Evolutionary conservation across 306 rosid species (phyloP), one percentile per base, ranked within the genome.

Genomic region (Cucumis melo): DNA sequence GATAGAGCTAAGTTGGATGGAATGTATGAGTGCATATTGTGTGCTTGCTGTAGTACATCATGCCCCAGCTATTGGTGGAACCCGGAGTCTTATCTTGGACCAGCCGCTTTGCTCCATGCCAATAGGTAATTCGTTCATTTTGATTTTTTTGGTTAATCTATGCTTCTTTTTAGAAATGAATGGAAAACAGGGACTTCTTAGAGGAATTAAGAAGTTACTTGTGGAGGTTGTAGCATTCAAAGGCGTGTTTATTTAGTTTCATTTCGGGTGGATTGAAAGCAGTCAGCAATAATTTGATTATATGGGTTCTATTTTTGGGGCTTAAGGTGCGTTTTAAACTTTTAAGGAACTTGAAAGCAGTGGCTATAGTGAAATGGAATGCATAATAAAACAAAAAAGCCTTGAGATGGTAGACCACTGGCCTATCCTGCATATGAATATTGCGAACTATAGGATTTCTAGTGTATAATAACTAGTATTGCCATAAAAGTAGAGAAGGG

Each of bases 41-140:
- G 99, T 55, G 95, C 98, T 20, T 95, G 99, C 81, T 95, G 99
- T 79, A 95, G 98, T 87, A 92, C 99, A 10, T 90, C 99, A 27
- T 95, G 99, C 86, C 99, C 99, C 24, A 95, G 99, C 83, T 95
- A 95, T 83, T 95, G 99, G 99, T 95, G 99, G 99, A 95, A 95
- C 79, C 96, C 99, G 4, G 98, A 95, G 88, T 80, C 92, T 8
- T 95, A 95, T 82, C 88, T 95, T 38, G 99, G 99, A 6, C 99
- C 99, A 4, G 99, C 99, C 0, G 97, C 99, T 19, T 77, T 95
- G 88, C 99, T 95, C 68, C 96, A 92, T 42, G 99, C 99, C 80
- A 92, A 95, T 76, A 85, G 99, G 99, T 95, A 88, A 73, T 29
- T 44, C 8, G 32, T 48, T 19, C 58, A 70, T 39, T 44, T 24